Percentiles rank a stretch among this genome's conserved stretches.
phyloP scores from a whole-genome alignment of 129 eudicot species.

The Flaveria brownii region DNA sequence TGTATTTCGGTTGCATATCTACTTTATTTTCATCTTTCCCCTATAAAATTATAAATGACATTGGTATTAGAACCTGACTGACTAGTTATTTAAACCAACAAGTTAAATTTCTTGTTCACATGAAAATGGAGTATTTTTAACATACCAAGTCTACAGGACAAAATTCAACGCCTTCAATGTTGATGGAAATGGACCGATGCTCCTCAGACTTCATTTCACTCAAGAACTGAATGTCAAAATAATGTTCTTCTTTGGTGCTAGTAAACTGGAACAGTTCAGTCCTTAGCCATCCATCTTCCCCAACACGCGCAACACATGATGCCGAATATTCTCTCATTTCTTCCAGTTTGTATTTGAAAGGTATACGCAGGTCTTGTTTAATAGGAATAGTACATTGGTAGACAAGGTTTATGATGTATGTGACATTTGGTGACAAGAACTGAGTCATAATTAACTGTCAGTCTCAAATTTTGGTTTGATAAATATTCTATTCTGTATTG shows the following conservation, averaged over 20 bases:
- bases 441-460: background rate
- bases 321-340: background rate
- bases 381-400: background rate
- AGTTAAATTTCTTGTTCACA: background rate
- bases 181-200: background rate
- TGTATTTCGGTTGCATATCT: background rate
- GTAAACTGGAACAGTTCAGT: constrained; percentile 12
- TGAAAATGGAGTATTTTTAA: background rate
- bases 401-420: constrained; percentile 13
- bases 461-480: background rate
- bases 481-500: background rate
- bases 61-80: background rate
- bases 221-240: background rate
- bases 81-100: background rate
- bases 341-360: constrained; percentile 2
- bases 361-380: background rate
- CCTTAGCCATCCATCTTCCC: background rate
- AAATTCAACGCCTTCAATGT: background rate
- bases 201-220: background rate
- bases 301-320: background rate
- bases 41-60: background rate
- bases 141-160: background rate
- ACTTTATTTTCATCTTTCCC: background rate
- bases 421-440: background rate
- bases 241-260: background rate